Conservation (phyloP, 345 rosid genomes). For the Arabidopsis thaliana region DNA sequence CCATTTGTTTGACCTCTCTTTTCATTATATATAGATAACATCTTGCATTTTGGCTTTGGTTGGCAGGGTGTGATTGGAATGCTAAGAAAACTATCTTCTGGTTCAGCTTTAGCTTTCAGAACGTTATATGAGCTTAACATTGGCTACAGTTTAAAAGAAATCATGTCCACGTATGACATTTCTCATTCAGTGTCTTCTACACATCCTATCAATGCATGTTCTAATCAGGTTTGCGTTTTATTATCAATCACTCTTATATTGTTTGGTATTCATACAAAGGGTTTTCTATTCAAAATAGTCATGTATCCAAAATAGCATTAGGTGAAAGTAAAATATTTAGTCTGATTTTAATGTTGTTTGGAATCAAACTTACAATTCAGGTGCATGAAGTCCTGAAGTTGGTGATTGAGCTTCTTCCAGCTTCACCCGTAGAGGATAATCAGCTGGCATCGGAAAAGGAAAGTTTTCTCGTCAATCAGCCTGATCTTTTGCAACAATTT, state of each 20-base stretch:
- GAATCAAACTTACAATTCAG: slow-evolving; percentile 48
- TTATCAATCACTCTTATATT: slow-evolving; percentile 11
- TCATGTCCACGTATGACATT: slow-evolving; percentile 67
- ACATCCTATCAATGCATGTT: slow-evolving; percentile 60
- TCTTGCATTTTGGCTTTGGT: slow-evolving; percentile 39
- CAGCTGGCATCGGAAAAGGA: slow-evolving; percentile 64
- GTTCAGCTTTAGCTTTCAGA: slow-evolving; percentile 76
- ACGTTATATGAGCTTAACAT: slow-evolving; percentile 79
- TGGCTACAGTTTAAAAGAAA: slow-evolving; percentile 74
- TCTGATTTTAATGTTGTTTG: slow-evolving; percentile 11
- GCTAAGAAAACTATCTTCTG: slow-evolving; percentile 76
- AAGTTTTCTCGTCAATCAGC: slow-evolving; percentile 62
- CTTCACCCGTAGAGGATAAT: slow-evolving; percentile 48
- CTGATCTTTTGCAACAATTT: slow-evolving; percentile 65
- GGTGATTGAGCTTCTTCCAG: slow-evolving; percentile 85
- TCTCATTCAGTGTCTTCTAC: slow-evolving; percentile 75
- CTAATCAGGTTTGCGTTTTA: slow-evolving; percentile 69
- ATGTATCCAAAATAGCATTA: slow-evolving; percentile 20
- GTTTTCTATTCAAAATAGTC: slow-evolving; percentile 4
- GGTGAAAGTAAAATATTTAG: background rate
- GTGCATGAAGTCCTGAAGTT: slow-evolving; percentile 90
- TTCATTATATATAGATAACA: slow-evolving; percentile 22
- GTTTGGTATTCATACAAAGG: background rate
- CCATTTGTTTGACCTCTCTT: slow-evolving; percentile 12
- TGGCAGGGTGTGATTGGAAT: slow-evolving; percentile 86